A percentile compares a stretch with the other conserved stretches of the same genome.
Conservation (phyloP, 768 basidiomycete species). For the Kwoniella botswanensis region DNA sequence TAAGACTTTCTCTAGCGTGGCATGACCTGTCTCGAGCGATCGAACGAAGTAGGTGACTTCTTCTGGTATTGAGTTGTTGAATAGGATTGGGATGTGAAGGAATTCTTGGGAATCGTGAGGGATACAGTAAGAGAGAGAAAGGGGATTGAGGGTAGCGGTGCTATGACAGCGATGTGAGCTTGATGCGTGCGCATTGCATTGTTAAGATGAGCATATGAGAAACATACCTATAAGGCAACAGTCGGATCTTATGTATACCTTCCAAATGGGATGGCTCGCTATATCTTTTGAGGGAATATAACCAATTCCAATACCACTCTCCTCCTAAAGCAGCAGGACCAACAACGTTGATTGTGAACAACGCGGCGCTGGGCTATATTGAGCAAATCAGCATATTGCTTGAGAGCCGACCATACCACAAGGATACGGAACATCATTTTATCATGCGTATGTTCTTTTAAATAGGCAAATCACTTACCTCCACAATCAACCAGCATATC, state of each 20-base stretch:
- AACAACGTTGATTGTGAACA: slow-evolving; percentile 55
- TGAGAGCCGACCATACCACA: no score
- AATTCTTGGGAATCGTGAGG: slow-evolving; percentile 61
- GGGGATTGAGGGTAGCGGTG: slow-evolving; percentile 86
- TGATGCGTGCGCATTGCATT: background rate
- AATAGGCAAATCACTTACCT: slow-evolving; percentile 21
- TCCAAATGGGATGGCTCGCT: slow-evolving; percentile 57
- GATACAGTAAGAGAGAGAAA: slow-evolving; percentile 74
- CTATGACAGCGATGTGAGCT: slow-evolving; percentile 53
- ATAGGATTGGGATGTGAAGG: slow-evolving; percentile 77
- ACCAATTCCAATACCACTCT: slow-evolving; percentile 33
- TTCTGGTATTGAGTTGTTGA: slow-evolving; percentile 85
- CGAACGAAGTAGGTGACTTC: slow-evolving; percentile 74
- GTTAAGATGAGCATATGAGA: background rate
- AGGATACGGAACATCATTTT: no score
- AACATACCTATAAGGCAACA: slow-evolving; percentile 76
- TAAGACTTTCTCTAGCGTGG: slow-evolving; percentile 27
- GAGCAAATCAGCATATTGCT: slow-evolving; percentile 2
- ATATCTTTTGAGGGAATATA: slow-evolving; percentile 32
- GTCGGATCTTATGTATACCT: slow-evolving; percentile 87
- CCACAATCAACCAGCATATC: slow-evolving; percentile 53
- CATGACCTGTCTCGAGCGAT: slow-evolving; percentile 63
- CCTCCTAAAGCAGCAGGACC: slow-evolving; percentile 46
- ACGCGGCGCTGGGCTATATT: slow-evolving; percentile 30
- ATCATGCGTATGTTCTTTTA: no score